Conservation (phyloP, 2,329 filamentous ascomycete genomes). For the Monosporascus cannonballus region DNA sequence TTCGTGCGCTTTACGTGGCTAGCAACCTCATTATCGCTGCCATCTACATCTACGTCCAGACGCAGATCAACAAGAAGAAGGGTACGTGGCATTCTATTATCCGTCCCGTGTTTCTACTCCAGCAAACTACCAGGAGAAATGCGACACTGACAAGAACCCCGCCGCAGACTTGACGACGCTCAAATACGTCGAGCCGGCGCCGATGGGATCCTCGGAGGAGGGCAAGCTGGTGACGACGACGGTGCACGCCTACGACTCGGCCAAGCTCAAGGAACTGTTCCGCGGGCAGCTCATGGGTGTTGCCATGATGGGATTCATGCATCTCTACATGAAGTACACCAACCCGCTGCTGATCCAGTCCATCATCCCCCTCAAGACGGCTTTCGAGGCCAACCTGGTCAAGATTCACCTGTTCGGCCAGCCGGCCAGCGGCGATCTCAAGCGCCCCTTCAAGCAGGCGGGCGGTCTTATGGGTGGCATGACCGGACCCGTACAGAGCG, state of each 20-base stretch:
- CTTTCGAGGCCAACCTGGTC: slow-evolving; percentile 89
- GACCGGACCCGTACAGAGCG: slow-evolving; percentile 73
- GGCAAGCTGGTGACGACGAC: slow-evolving; percentile 96
- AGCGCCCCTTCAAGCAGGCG: slow-evolving; percentile 87
- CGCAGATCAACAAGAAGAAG: slow-evolving; percentile 92
- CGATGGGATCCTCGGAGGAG: slow-evolving; percentile 90
- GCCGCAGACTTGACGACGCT: slow-evolving; percentile 83
- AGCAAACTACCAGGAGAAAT: neutral
- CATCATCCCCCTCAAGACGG: slow-evolving; percentile 95
- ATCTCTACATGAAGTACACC: slow-evolving; percentile 99
- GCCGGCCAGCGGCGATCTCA: slow-evolving; percentile 82
- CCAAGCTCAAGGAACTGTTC: slow-evolving; percentile 78
- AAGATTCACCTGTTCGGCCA: slow-evolving; percentile 92
- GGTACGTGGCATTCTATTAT: slow-evolving; percentile 50
- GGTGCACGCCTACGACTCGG: slow-evolving; percentile 86
- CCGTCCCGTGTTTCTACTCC: neutral
- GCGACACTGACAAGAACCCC: neutral
- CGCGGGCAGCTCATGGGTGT: slow-evolving; percentile 93
- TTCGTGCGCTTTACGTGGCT: slow-evolving; percentile 48
- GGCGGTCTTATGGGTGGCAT: slow-evolving; percentile 78
- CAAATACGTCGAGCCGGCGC: slow-evolving; percentile 95
- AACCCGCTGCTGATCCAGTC: slow-evolving; percentile 98
- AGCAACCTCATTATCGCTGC: slow-evolving; percentile 76
- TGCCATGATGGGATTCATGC: slow-evolving; percentile 98
- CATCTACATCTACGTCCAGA: slow-evolving; percentile 81